Evolutionary conservation across 495 filamentous ascomycete species (phyloP).

Genomic region (Xylaria castorea): DNA sequence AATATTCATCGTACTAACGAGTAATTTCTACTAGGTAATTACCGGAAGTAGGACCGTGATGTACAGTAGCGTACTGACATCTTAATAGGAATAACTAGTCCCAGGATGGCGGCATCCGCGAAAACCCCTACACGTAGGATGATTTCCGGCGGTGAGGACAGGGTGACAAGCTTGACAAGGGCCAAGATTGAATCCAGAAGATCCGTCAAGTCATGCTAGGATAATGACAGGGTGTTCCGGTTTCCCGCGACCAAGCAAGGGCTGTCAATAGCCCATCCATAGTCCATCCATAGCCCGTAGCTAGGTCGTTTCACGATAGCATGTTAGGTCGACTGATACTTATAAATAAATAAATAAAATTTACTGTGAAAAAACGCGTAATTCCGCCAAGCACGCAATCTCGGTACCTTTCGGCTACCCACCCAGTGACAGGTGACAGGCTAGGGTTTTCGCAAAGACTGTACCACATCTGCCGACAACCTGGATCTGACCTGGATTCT

Average conservation of each 20-base stretch:
- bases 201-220: conserved; percentile 7
- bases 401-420: conserved; percentile 18
- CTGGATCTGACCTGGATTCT: conserved; percentile 1
- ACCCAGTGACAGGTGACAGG: conserved; percentile 6
- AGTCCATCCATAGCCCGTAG: neutral
- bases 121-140: conserved; percentile 8
- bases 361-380: conserved; percentile 9
- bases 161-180: conserved; percentile 16
- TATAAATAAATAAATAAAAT: neutral
- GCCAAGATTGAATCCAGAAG: neutral
- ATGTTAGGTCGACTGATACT: neutral
- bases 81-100: conserved; percentile 16
- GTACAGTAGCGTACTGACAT: neutral
- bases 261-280: neutral
- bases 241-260: neutral
- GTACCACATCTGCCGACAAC: conserved; percentile 3
- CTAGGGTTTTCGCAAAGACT: neutral
- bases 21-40: neutral
- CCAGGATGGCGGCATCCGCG: conserved; percentile 3
- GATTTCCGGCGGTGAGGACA: conserved; percentile 21
- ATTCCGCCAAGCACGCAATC: conserved; percentile 14
- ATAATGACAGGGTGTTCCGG: neutral
- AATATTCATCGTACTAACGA: conserved; percentile 1
- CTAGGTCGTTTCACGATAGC: neutral
- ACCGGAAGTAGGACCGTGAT: conserved; percentile 21